phyloP scores from a whole-genome alignment of 305 asterid genomes.

The Ruellia speciosa region DNA sequence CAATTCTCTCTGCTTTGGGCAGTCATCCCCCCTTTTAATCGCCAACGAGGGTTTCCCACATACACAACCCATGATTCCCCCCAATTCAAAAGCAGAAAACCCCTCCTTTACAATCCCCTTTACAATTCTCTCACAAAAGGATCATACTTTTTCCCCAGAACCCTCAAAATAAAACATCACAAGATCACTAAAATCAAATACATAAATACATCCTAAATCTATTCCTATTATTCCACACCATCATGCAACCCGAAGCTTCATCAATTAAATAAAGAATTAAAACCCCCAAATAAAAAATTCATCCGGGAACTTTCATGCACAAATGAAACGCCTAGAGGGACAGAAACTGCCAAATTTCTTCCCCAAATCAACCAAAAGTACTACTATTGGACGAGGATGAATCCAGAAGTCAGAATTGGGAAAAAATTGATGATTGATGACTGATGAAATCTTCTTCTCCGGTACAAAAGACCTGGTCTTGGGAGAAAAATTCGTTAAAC shows the following conservation, averaged over 20 bases:
- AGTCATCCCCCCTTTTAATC: conserved; percentile 39
- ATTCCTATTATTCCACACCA: conserved; percentile 19
- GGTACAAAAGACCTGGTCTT: conserved; percentile 27
- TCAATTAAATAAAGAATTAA: conserved; percentile 15
- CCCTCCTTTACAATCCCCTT: too few relatives aligned
- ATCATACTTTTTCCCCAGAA: conserved; percentile 17
- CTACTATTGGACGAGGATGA: conserved; percentile 6
- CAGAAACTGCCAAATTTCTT: conserved; percentile 5
- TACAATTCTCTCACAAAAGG: conserved; percentile 9
- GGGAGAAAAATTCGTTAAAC: conserved; percentile 16
- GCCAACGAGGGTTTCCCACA: conserved; percentile 70
- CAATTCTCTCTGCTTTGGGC: conserved; percentile 58
- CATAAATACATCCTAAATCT: conserved; percentile 8
- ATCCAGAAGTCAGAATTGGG: conserved; percentile 2
- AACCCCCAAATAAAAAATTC: conserved; percentile 6
- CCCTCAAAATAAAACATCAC: conserved; percentile 17
- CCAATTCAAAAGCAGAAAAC: conserved; percentile 21
- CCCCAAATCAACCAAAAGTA: background rate
- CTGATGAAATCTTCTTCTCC: conserved; percentile 1
- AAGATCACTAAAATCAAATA: conserved; percentile 8
- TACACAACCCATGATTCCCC: conserved; percentile 64
- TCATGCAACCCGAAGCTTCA: conserved; percentile 22
- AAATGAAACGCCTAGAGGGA: background rate
- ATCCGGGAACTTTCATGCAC: conserved; percentile 26
- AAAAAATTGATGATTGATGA: background rate